Conservation (phyloP, 257 asterid species). For the Avicennia marina region DNA sequence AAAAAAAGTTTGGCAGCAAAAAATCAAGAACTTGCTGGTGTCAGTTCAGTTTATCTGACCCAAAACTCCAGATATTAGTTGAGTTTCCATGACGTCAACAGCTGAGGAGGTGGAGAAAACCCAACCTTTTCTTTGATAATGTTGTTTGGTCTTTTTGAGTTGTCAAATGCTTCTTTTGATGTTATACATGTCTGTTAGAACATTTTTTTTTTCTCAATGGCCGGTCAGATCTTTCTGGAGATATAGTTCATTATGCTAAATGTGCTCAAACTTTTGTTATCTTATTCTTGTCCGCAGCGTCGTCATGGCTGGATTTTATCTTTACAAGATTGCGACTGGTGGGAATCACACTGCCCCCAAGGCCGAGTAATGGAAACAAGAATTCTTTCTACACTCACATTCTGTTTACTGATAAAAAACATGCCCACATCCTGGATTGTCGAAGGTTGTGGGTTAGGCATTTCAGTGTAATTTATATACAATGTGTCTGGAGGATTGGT, state of each 20-base stretch:
- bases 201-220: no score
- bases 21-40: no score
- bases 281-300: slow-evolving; percentile 36
- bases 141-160: not conserved
- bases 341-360: slow-evolving; percentile 74
- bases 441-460: not conserved
- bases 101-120: not conserved
- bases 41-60: no score
- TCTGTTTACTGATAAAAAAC: not conserved
- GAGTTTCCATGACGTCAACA: no score
- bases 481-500: not conserved
- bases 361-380: slow-evolving; percentile 47
- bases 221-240: no score
- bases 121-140: not conserved
- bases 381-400: no score
- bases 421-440: not conserved
- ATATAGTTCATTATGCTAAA: no score
- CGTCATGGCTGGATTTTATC: slow-evolving; percentile 64
- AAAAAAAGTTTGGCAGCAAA: no score
- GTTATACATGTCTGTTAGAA: no score
- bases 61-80: no score
- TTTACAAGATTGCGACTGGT: slow-evolving; percentile 63
- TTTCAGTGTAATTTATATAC: no score
- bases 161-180: not conserved
- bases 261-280: not conserved